Conservation (phyloP, 305 asterid genomes). For the Solanum hybrid region DNA sequence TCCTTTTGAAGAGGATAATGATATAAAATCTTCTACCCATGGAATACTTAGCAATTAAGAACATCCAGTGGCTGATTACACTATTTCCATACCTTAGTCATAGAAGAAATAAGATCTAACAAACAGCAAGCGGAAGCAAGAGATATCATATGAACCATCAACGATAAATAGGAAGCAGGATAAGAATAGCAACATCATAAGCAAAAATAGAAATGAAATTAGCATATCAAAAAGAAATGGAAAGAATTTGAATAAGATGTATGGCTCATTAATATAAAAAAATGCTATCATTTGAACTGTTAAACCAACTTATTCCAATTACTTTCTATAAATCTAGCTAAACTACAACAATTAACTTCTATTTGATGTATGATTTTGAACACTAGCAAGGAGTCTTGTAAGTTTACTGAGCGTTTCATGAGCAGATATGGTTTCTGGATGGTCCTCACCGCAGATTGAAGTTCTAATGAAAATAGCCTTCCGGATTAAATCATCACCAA, state of each 20-base stretch:
- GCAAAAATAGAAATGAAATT: neutral
- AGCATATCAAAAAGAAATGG: neutral
- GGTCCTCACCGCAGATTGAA: constrained; percentile 82
- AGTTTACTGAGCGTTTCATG: constrained; percentile 75
- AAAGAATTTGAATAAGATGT: constrained; percentile 5
- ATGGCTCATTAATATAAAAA: constrained; percentile 3
- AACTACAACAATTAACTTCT: constrained; percentile 18
- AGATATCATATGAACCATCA: neutral
- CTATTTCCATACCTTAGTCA: neutral
- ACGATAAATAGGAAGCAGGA: neutral
- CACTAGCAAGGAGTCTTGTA: constrained; percentile 65
- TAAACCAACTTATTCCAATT: constrained; percentile 1
- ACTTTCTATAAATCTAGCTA: neutral
- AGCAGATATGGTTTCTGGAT: constrained; percentile 85
- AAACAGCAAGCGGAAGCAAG: neutral
- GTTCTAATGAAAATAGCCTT: constrained; percentile 76
- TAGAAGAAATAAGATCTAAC: neutral
- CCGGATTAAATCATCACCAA: constrained; percentile 74
- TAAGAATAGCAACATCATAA: neutral
- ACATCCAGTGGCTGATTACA: neutral
- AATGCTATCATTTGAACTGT: constrained; percentile 6
- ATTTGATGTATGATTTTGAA: constrained; percentile 50
- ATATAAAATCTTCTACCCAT: neutral
- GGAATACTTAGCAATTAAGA: neutral
- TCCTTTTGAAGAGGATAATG: constrained; percentile 1